Evolutionary conservation across 768 basidiomycete species (phyloP).

Genomic region (Tylopilus balloui): DNA sequence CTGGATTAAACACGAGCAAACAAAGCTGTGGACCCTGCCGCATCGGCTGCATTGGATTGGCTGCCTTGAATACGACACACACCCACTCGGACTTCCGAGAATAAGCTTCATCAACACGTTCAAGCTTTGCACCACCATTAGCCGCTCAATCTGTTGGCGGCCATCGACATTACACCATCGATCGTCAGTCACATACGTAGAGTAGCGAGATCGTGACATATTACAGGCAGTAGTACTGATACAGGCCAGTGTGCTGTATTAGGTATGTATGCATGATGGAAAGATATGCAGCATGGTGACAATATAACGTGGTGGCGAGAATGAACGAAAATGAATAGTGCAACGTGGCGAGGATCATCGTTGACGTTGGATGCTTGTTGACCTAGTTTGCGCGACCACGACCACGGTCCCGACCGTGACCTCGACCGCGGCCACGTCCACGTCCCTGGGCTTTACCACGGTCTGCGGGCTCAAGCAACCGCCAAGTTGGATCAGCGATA

Average conservation of each 20-base stretch:
- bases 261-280: slow-evolving; percentile 22
- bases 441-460: slow-evolving; percentile 38
- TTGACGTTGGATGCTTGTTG: neutral
- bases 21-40: slow-evolving; percentile 17
- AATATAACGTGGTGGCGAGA: slow-evolving; percentile 18
- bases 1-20: slow-evolving; percentile 26
- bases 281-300: slow-evolving; percentile 18
- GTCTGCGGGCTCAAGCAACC: slow-evolving; percentile 21
- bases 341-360: slow-evolving; percentile 16
- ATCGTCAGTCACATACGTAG: slow-evolving; percentile 13
- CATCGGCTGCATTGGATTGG: too few relatives aligned
- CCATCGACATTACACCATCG: slow-evolving; percentile 11
- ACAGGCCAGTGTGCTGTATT: slow-evolving; percentile 14
- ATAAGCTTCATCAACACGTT: slow-evolving; percentile 1
- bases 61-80: neutral
- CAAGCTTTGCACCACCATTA: neutral
- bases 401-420: slow-evolving; percentile 36
- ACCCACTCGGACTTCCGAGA: slow-evolving; percentile 19
- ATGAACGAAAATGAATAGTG: slow-evolving; percentile 13
- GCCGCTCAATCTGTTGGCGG: neutral
- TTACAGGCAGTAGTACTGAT: slow-evolving; percentile 8
- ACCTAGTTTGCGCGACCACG: slow-evolving; percentile 33
- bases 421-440: slow-evolving; percentile 39
- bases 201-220: slow-evolving; percentile 14
- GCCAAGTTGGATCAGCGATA: slow-evolving; percentile 6